A percentile compares a stretch with the other conserved stretches of the same genome.
Conservation (phyloP, 805 yeast species). For the Nakazawaea sp. region DNA sequence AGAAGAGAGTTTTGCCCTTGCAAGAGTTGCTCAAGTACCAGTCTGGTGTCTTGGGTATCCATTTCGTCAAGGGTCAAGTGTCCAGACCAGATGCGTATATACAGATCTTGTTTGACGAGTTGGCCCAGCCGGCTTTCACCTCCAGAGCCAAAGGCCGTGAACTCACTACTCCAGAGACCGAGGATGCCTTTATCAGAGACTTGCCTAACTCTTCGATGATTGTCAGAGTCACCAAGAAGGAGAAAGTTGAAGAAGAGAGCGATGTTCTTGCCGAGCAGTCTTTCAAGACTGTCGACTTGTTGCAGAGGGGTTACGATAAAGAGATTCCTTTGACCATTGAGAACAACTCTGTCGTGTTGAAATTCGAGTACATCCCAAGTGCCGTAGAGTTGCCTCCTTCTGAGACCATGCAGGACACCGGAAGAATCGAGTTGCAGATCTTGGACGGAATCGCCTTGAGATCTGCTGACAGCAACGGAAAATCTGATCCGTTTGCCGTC, state of each 20-base stretch:
- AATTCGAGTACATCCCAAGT: conserved; percentile 58
- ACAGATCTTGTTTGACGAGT: conserved; percentile 62
- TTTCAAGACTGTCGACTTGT: conserved; percentile 45
- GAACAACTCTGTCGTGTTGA: conserved; percentile 33
- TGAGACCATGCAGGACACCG: conserved; percentile 66
- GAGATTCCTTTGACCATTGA: conserved; percentile 41
- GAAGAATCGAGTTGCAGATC: conserved; percentile 49
- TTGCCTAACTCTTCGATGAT: conserved; percentile 51
- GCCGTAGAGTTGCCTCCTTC: conserved; percentile 42
- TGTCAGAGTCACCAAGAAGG: conserved; percentile 50
- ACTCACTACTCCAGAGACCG: conserved; percentile 37
- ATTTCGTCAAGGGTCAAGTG: conserved; percentile 43
- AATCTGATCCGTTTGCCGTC: conserved; percentile 63
- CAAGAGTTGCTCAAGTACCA: conserved; percentile 47
- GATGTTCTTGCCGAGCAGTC: conserved; percentile 46
- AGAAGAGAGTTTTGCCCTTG: conserved; percentile 40
- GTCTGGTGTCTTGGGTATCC: conserved; percentile 57
- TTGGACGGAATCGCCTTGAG: conserved; percentile 46
- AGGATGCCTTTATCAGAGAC: conserved; percentile 64
- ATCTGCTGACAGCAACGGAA: conserved; percentile 67
- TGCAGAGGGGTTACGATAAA: conserved; percentile 38
- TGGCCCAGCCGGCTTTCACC: conserved; percentile 48
- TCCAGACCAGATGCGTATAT: conserved; percentile 41
- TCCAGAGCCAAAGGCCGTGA: conserved; percentile 41
- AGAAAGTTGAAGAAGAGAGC: conserved; percentile 35